A percentile compares a stretch with the other conserved stretches of the same genome.
Evolutionary conservation across 225 moss, liverwort and hornwort species (phyloP).

Genomic region (Sphagnum tenellum): DNA sequence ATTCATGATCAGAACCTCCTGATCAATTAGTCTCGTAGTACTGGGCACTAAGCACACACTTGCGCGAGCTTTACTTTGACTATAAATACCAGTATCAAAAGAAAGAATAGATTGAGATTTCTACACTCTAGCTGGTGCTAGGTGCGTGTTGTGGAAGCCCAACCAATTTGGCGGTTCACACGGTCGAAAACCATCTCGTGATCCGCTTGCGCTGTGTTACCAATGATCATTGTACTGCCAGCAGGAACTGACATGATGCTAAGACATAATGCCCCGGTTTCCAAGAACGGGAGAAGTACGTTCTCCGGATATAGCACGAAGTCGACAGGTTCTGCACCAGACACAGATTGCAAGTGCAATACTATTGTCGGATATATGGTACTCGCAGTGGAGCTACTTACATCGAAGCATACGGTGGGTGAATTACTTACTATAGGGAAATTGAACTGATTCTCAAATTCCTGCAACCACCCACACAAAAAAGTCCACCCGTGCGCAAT

Average conservation of each 20-base stretch:
- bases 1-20: no score
- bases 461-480: no score
- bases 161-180: constrained; percentile 10
- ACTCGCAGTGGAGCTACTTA: neutral
- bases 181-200: constrained; percentile 17
- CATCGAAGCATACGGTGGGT: neutral
- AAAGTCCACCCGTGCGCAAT: no score
- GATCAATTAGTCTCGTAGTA: no score
- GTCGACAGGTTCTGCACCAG: neutral
- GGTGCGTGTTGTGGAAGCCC: constrained; percentile 14
- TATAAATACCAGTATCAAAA: no score
- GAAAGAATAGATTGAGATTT: no score
- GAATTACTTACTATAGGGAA: no score
- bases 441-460: no score
- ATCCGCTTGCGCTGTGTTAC: constrained; percentile 26
- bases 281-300: constrained; percentile 9
- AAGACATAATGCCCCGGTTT: constrained; percentile 6
- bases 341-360: constrained; percentile 14
- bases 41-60: no score
- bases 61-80: no score
- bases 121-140: no score
- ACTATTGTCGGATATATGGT: constrained; percentile 7
- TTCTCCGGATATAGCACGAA: constrained; percentile 7
- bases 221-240: constrained; percentile 12
- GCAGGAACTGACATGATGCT: constrained; percentile 5